A percentile compares a stretch with the other conserved stretches of the same genome.
These are phyloP conservation scores for Protomyces macrosporus DNA, from an alignment of 1,139 yeast species.

Conservation along the genomic window DNA sequence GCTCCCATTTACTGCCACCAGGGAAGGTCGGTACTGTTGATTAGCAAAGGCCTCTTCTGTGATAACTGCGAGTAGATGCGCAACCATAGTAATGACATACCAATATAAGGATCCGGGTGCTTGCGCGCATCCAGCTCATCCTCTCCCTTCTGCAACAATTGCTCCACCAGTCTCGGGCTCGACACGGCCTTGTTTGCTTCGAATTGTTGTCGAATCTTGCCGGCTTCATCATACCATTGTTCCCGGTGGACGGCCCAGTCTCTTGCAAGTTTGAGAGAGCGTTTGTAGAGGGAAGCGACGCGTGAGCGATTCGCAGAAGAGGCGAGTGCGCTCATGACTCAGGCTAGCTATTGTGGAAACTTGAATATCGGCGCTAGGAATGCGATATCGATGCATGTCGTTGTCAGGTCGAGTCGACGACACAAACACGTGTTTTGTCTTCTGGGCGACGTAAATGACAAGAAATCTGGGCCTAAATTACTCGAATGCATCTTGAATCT, in stretches of 20 bases:
- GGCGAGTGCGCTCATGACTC: not conserved
- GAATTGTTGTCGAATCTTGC: conserved; percentile 29
- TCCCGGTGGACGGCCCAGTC: conserved; percentile 32
- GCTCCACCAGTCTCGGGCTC: conserved; percentile 28
- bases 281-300: conserved; percentile 30
- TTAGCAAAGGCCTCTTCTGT: no score
- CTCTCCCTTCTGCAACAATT: conserved; percentile 24
- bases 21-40: conserved; percentile 10
- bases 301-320: conserved; percentile 29
- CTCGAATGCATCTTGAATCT: no score
- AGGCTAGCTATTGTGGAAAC: no score
- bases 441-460: no score
- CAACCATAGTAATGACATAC: not conserved
- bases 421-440: no score
- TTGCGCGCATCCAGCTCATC: conserved; percentile 8
- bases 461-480: no score
- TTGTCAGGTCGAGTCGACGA: no score
- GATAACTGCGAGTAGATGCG: no score
- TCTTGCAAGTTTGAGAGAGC: conserved; percentile 29
- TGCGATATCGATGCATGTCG: no score
- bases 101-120: conserved; percentile 29
- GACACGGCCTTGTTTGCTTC: conserved; percentile 30
- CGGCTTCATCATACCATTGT: conserved; percentile 30
- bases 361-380: no score
- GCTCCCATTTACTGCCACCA: conserved; percentile 14